Evolutionary conservation across 345 rosid genomes (phyloP), one percentile per base, ranked within the genome.

Genomic region (Linum lewisii): DNA sequence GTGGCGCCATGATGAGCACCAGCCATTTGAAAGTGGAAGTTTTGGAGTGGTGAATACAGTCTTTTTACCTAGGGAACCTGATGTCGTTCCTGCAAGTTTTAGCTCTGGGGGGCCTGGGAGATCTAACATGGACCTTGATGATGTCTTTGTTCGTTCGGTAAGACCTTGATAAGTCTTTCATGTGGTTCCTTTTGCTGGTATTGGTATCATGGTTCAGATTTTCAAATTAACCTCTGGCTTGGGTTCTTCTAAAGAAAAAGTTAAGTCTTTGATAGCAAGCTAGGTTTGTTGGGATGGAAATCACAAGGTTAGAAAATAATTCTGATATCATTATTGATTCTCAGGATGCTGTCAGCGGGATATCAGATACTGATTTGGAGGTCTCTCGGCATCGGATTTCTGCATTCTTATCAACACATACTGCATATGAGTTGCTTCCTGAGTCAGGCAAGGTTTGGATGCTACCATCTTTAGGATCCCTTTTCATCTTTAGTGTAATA

Each of bases 1-100:
- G 68, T 87, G 97, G 99, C 81, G 81, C 68, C 83, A 90, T 25
- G 99, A 90, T 78, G 93, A 87, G 69, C 83, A 68, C 29, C 87
- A 80, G 69, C 81, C 82, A 32, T 69, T 60, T 72, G 82, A 84
- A 54, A 73, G 49, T 18, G 78, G 85, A 51, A 73, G 66, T 62
- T 87, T 69, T 72, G 99, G 95, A 62, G 58, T 78, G 54, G 85
- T 87, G 73, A 94, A 94, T 75, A 84, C 82, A 50, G 61, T 90
- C 66, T 67, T 74, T 60, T 65, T 86, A 72, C 65, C 80, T 51
- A 67, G 67, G 37, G 88, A 83, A 53, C 77, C 77, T 38, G 77
- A 74, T 75, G 60, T 69, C 60, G 72, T 63, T 44, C 78, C 72
- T 34, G 57, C 65, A 50, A 55, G 55, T 62, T 32, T 63, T 21